These are phyloP conservation scores for Bipolaris bicolor DNA, from an alignment of 2,329 filamentous ascomycete genomes.

Conservation along the genomic window DNA sequence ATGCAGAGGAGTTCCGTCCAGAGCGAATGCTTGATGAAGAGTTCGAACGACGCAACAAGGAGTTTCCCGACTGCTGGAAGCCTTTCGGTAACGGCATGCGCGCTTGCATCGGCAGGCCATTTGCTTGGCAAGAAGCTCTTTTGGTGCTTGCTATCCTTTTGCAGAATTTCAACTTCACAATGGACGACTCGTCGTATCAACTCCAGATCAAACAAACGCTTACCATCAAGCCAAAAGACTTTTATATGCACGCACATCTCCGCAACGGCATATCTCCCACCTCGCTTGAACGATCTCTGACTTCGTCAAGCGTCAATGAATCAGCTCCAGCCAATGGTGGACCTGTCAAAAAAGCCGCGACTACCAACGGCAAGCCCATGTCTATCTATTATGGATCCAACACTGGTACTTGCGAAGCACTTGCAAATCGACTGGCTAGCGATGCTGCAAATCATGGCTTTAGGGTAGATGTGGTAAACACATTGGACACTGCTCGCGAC, in stretches of 20 bases:
- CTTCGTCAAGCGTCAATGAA: conserved; percentile 29
- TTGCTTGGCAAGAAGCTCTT: conserved; percentile 62
- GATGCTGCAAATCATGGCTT: conserved; percentile 48
- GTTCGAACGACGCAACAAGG: conserved; percentile 48
- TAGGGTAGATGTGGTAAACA: conserved; percentile 42
- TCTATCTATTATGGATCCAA: conserved; percentile 51
- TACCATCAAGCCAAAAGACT: conserved; percentile 54
- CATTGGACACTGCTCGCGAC: conserved; percentile 45
- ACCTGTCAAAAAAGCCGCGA: conserved; percentile 19
- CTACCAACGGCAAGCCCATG: conserved; percentile 39
- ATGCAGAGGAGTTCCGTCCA: conserved; percentile 53
- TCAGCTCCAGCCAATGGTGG: conserved; percentile 15
- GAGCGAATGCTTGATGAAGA: conserved; percentile 57
- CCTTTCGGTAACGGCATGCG: conserved; percentile 62
- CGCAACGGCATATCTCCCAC: conserved; percentile 42
- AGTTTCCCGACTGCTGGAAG: conserved; percentile 55
- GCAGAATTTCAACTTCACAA: conserved; percentile 54
- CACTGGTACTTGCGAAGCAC: conserved; percentile 51
- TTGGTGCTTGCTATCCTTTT: conserved; percentile 53
- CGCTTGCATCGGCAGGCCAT: conserved; percentile 60
- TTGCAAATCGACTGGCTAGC: conserved; percentile 48
- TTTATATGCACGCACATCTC: conserved; percentile 48
- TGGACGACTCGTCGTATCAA: conserved; percentile 53
- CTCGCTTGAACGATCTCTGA: conserved; percentile 36
- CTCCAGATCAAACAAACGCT: conserved; percentile 54